Evolutionary conservation across 306 rosid species (phyloP), one percentile per base, ranked within the genome.

Genomic region (Betula pendula): DNA sequence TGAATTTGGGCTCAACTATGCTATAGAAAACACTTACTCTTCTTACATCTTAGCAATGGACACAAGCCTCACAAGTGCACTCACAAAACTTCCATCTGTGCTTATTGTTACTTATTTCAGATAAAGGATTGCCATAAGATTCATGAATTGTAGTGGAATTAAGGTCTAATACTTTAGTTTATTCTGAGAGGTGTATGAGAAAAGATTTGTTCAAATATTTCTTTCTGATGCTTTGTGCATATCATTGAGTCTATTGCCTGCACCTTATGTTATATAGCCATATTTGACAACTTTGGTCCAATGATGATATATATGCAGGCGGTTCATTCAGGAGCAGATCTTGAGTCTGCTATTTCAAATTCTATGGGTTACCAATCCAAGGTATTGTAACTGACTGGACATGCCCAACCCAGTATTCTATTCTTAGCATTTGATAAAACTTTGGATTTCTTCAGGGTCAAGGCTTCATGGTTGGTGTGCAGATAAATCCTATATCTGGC

Each of bases 401-500:
- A 68, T 77, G n/a, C 70, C 60, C 33, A 33, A 71, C 49, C 71
- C n/a, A 76, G 22, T 63, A 47, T 47, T 55, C 35, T 72, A 51
- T 69, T 72, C 68, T 76, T 86, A 17, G 77, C 71, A 58, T 83
- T 74, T 68, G 71, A 79, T 59, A 27, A 48, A n/a, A 50, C 24
- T 74, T 63, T 58, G 27, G 52, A 71, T 82, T 66, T 84, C 80
- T 83, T 81, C 88, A 95, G 99, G 99, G 99, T 87, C 90, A 92
- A 85, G 99, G 97, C 80, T 95, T 95, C 92, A 95, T 95, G 99
- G 99, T 95, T 40, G 99, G 99, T 51, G 99, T 95, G 87, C 60
- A 92, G 83, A 84, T 95, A 81, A 95, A 92, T 85, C 90, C 99
- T 25, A 85, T 95, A 79, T 52, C 97, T 73, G 99, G 97, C 86